A percentile compares a stretch with the other conserved stretches of the same genome.
These are phyloP conservation scores for Abrus pulchellus DNA, from an alignment of 306 rosid species.

Conservation along the genomic window DNA sequence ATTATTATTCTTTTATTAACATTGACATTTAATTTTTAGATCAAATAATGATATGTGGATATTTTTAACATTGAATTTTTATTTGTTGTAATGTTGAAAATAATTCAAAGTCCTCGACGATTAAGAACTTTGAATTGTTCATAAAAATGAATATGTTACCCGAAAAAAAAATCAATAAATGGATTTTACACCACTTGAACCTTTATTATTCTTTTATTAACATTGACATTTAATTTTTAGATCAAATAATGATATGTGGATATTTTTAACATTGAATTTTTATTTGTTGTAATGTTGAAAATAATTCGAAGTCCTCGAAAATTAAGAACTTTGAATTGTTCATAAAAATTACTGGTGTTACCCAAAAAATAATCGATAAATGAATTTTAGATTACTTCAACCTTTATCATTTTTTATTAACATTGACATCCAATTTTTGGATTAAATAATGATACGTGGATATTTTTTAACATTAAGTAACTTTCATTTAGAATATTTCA, in stretches of 20 bases:
- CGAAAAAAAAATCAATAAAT: background rate
- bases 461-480: background rate
- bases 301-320: conserved; percentile 42
- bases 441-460: background rate
- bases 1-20: background rate
- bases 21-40: background rate
- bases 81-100: background rate
- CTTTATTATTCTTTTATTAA: background rate
- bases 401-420: background rate
- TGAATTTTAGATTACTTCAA: background rate
- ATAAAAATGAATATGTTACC: conserved; percentile 27
- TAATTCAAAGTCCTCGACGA: conserved; percentile 38
- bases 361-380: background rate
- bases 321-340: conserved; percentile 41
- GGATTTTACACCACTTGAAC: background rate
- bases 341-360: conserved; percentile 25
- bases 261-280: background rate
- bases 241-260: background rate
- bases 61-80: background rate
- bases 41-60: background rate
- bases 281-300: background rate
- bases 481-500: background rate
- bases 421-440: background rate
- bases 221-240: background rate
- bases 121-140: conserved; percentile 43